phyloP scores from a whole-genome alignment of 805 yeast genomes.

The Starmerella etchellsii region DNA sequence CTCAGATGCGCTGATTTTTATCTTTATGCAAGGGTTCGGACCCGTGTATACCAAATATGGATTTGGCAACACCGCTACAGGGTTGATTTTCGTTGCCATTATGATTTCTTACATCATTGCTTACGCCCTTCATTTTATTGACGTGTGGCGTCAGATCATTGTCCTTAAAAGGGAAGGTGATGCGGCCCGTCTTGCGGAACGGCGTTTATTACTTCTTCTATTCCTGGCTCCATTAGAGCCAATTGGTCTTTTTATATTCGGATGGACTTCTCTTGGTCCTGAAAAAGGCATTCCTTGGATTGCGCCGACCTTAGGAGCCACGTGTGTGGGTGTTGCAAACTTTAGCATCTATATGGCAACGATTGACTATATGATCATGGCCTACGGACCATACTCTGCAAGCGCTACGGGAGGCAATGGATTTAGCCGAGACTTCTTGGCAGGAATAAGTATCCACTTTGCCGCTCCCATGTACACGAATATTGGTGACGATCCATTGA shows the following conservation, averaged over 20 bases:
- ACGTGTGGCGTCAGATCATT: constrained; percentile 26
- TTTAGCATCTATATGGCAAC: constrained; percentile 35
- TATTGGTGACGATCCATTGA: constrained; percentile 26
- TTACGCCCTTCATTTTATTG: constrained; percentile 28
- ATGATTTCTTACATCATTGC: constrained; percentile 31
- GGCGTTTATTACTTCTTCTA: constrained; percentile 24
- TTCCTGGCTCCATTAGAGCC: constrained; percentile 32
- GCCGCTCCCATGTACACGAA: constrained; percentile 31
- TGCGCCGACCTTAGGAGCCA: constrained; percentile 31
- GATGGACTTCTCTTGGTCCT: constrained; percentile 35
- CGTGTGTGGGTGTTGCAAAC: constrained; percentile 32
- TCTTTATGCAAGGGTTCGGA: constrained; percentile 30
- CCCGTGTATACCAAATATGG: constrained; percentile 30
- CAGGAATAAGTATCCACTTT: constrained; percentile 32
- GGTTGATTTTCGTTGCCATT: constrained; percentile 29
- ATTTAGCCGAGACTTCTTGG: constrained; percentile 32
- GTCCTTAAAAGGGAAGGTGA: constrained; percentile 26
- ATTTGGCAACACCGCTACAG: constrained; percentile 25
- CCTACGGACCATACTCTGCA: constrained; percentile 34
- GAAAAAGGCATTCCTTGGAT: constrained; percentile 28
- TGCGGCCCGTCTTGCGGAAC: constrained; percentile 18
- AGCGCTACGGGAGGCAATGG: constrained; percentile 36
- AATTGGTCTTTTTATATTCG: constrained; percentile 32
- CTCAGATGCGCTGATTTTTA: constrained; percentile 33
- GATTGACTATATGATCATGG: constrained; percentile 34